phyloP scores from a whole-genome alignment of 208 protist genomes.

The Porcisia deanei region DNA sequence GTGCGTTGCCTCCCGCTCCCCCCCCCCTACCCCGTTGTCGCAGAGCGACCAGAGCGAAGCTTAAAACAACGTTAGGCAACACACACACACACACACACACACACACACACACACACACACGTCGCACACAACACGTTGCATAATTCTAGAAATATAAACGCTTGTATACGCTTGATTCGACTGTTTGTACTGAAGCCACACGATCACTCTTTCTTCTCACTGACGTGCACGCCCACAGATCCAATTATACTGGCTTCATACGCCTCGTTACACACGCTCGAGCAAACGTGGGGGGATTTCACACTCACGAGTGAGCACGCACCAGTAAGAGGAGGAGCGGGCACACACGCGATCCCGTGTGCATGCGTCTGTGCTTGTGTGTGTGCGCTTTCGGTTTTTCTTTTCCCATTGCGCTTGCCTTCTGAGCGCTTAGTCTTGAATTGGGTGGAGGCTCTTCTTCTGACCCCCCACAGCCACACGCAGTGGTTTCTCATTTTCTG shows the following conservation, averaged over 20 bases:
- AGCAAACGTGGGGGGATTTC: not conserved
- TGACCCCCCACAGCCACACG: not conserved
- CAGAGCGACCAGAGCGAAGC: not conserved
- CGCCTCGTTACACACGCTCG: not conserved
- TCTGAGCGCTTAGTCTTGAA: not conserved
- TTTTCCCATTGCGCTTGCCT: not conserved
- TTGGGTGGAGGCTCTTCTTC: not conserved
- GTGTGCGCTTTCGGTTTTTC: not conserved
- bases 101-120: constrained; percentile 8
- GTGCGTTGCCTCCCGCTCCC: not conserved
- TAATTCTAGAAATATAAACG: too few species aligned
- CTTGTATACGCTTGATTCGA: too few species aligned
- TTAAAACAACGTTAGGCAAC: not conserved
- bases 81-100: not conserved
- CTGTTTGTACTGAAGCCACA: too few species aligned
- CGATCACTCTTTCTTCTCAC: too few species aligned
- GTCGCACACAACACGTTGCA: too few species aligned
- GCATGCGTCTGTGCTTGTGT: too few species aligned
- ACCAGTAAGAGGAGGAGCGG: not conserved
- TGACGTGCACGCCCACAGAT: not conserved
- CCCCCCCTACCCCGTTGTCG: not conserved
- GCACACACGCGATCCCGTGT: not conserved
- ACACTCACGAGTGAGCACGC: not conserved
- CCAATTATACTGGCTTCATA: not conserved
- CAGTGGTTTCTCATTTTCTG: not conserved